phyloP scores from a whole-genome alignment of 352 stramenopile species.

The Phytophthora megakarya region DNA sequence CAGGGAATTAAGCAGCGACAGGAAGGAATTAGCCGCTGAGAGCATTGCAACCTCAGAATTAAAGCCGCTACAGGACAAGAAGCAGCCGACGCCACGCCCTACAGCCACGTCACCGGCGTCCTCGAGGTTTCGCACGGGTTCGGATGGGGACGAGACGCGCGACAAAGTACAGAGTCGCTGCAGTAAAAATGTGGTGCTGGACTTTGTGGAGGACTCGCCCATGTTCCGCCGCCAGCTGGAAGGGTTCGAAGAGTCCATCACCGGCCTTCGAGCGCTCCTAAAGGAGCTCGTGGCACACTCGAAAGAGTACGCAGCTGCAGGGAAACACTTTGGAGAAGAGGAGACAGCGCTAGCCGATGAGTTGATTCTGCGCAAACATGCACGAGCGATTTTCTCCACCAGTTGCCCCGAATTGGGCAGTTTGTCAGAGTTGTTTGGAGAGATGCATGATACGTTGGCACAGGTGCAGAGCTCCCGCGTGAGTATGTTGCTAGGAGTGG shows the following conservation, averaged over 20 bases:
- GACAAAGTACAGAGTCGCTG: conserved; percentile 35
- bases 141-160: conserved; percentile 17
- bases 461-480: conserved; percentile 85
- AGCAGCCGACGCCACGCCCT: conserved; percentile 9
- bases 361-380: conserved; percentile 77
- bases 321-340: conserved; percentile 67
- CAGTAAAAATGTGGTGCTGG: conserved; percentile 82
- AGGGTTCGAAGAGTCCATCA: conserved; percentile 77
- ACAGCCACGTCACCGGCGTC: conserved; percentile 17
- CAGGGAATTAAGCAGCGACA: conserved; percentile 26
- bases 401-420: conserved; percentile 71
- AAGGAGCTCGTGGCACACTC: conserved; percentile 72
- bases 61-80: conserved; percentile 11
- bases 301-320: conserved; percentile 78
- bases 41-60: not conserved
- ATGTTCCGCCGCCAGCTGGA: conserved; percentile 86
- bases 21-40: conserved; percentile 15
- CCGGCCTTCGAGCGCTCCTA: conserved; percentile 62
- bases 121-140: not conserved
- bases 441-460: conserved; percentile 81
- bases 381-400: conserved; percentile 86
- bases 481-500: conserved; percentile 83
- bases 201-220: conserved; percentile 87
- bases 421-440: conserved; percentile 79
- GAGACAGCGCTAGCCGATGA: conserved; percentile 76